A percentile compares a stretch with the other conserved stretches of the same genome.
Evolutionary conservation across 768 basidiomycete species (phyloP).

Genomic region (Crassisporium funariophilum): DNA sequence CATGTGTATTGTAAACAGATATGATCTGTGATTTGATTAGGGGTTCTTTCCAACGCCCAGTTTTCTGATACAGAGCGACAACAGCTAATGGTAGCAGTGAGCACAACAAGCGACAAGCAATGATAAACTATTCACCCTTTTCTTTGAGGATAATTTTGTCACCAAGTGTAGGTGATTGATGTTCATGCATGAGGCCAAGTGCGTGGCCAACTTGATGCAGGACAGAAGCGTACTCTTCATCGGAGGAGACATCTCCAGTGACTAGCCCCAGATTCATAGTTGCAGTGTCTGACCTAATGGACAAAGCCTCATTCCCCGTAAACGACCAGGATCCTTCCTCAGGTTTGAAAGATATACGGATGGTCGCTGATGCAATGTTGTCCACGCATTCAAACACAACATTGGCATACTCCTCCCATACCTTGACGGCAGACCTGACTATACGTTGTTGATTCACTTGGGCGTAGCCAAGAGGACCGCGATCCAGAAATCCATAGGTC

Average conservation of each 20-base stretch:
- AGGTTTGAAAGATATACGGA: constrained; percentile 13
- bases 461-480: too few relatives aligned
- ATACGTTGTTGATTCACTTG: too few relatives aligned
- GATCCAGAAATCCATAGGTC: too few relatives aligned
- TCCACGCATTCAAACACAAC: too few relatives aligned
- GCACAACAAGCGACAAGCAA: neutral
- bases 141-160: constrained; percentile 14
- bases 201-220: constrained; percentile 22
- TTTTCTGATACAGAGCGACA: constrained; percentile 8
- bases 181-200: constrained; percentile 20
- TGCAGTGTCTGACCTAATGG: neutral
- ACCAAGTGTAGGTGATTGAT: constrained; percentile 16
- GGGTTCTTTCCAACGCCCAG: constrained; percentile 10
- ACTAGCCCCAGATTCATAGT: constrained; percentile 20
- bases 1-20: constrained; percentile 9
- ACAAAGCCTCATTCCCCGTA: constrained; percentile 11
- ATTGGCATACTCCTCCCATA: too few relatives aligned
- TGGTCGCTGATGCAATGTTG: too few relatives aligned
- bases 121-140: constrained; percentile 10
- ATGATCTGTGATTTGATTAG: constrained; percentile 13
- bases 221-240: constrained; percentile 13
- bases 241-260: neutral
- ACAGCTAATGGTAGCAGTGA: constrained; percentile 4
- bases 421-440: too few relatives aligned
- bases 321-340: constrained; percentile 15